Percentiles rank a stretch among this genome's conserved stretches.
These are phyloP conservation scores for Rasamsonia emersonii DNA, from an alignment of 2,329 filamentous ascomycete species.

Conservation along the genomic window DNA sequence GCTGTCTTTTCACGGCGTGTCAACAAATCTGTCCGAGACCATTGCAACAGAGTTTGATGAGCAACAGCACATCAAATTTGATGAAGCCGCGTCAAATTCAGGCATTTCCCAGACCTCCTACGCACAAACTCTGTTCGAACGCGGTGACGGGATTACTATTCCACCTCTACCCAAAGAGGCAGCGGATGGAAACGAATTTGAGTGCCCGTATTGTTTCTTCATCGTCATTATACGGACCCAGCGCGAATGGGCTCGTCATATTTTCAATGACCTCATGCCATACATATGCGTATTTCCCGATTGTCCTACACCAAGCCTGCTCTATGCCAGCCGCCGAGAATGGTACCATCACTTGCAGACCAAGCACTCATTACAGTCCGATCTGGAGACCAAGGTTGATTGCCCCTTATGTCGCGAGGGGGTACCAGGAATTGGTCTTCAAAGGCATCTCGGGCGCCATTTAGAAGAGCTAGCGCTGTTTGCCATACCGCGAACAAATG, in stretches of 20 bases:
- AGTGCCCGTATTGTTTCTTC: conserved; percentile 14
- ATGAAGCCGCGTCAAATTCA: conserved; percentile 1
- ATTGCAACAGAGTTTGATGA: not conserved
- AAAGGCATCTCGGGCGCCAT: conserved; percentile 12
- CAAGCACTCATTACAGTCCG: not conserved
- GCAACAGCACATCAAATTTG: not conserved
- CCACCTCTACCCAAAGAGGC: conserved; percentile 1
- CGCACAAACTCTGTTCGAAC: not conserved
- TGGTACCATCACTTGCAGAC: conserved; percentile 11
- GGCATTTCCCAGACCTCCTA: not conserved
- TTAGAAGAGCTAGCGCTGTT: conserved; percentile 16
- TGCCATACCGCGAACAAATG: conserved; percentile 5
- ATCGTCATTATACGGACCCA: conserved; percentile 20
- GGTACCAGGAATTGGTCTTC: not conserved
- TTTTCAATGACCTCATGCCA: conserved; percentile 31
- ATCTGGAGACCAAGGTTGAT: not conserved
- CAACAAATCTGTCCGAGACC: not conserved
- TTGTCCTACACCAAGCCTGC: conserved; percentile 16
- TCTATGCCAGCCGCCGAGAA: conserved; percentile 13
- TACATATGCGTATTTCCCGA: conserved; percentile 26
- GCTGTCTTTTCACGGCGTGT: not conserved
- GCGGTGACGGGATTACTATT: not conserved
- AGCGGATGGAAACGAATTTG: not conserved
- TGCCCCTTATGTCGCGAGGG: conserved; percentile 2
- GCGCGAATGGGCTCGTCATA: conserved; percentile 30